Evolutionary conservation across 495 filamentous ascomycete species (phyloP), one percentile per base, ranked within the genome.

Genomic region (Aspergillus asperescens): DNA sequence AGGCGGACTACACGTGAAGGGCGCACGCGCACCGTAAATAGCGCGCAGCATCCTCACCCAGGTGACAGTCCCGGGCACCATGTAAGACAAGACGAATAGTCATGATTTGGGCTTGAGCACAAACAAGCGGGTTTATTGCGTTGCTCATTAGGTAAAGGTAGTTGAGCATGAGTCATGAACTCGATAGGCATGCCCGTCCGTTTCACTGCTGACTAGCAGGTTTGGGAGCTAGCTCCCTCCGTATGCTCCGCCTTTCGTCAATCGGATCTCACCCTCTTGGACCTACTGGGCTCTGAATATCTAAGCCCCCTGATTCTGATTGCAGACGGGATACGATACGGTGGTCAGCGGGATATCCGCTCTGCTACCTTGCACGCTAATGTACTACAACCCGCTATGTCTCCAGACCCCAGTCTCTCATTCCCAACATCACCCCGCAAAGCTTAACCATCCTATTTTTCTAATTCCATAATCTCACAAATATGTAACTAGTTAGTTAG

Each of bases 1-100:
- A 56, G 52, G 32, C 35, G 50, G 35, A 8, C 46, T 1, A 41
- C 55, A 63, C 58, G 58, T 59, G 61, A 59, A 48, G 39, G 57
- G 55, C 29, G 55, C 61, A 60, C 61, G 57, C 58, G 57, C 51
- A 5, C 22, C 10, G 1, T n/a, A 41, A 47, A 48, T n/a, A 39
- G 7, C 28, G 44, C 28, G 28, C 50, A 43, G 51, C 44, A 35
- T n/a, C 22, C 20, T 42, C 22, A 16, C 40, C 50, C 50, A 45
- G 50, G 29, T 52, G 50, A 52, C 40, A 22, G 32, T 9, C 6
- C 41, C 22, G 50, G 50, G 41, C 50, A 52, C 31, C 6, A 13
- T 18, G 19, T 37, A 52, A 45, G 40, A 45, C 40, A 35, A 29
- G 15, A 34, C 28, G 20, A 34, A 22, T 34, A 25, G 13, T 13